Conservation (phyloP, 495 filamentous ascomycete species). For the Penicillium alfredii region DNA sequence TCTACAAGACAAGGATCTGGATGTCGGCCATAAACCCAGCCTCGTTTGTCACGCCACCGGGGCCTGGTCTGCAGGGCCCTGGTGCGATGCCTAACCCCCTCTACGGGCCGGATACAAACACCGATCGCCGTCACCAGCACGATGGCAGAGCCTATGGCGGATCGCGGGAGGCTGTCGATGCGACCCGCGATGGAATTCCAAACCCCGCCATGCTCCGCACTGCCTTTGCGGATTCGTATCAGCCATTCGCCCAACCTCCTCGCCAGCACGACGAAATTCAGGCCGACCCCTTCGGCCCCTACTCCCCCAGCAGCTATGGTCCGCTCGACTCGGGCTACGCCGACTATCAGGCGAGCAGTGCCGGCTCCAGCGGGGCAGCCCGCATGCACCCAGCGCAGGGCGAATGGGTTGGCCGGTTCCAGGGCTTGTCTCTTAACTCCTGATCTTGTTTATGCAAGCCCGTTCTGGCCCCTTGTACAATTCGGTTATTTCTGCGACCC, state of each 20-base stretch:
- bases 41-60: constrained; percentile 79
- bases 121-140: constrained; percentile 33
- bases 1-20: constrained; percentile 98
- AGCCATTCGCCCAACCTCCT: constrained; percentile 26
- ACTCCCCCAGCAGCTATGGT: constrained; percentile 26
- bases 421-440: constrained; percentile 48
- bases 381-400: constrained; percentile 33
- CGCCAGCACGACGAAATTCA: constrained; percentile 25
- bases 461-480: background rate
- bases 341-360: constrained; percentile 26
- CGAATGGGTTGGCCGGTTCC: constrained; percentile 45
- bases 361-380: constrained; percentile 21
- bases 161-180: constrained; percentile 26
- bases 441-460: constrained; percentile 20
- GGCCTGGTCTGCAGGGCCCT: constrained; percentile 54
- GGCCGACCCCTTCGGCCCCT: constrained; percentile 34
- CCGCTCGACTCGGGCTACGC: constrained; percentile 29
- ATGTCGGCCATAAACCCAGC: constrained; percentile 99
- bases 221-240: constrained; percentile 35
- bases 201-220: constrained; percentile 32
- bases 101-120: constrained; percentile 29
- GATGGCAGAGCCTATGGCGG: constrained; percentile 27
- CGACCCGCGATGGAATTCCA: constrained; percentile 24
- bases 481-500: background rate
- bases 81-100: constrained; percentile 24